These are phyloP conservation scores for Trichophaea hybrida DNA, from an alignment of 2,329 filamentous ascomycete species.

Conservation along the genomic window DNA sequence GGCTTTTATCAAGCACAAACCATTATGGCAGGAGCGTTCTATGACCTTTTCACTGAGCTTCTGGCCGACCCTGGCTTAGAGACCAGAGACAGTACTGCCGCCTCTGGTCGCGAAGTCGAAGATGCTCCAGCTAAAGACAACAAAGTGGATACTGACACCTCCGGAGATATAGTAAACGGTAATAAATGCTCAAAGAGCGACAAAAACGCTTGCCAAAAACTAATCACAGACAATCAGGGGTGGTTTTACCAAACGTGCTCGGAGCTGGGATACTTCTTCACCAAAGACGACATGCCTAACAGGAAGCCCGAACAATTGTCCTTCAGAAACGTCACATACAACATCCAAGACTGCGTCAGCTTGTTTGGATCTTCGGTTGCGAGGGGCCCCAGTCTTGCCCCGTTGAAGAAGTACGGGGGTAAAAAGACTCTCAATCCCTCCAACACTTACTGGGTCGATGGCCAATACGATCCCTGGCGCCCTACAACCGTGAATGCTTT, in stretches of 20 bases:
- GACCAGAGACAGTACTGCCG: too few relatives aligned
- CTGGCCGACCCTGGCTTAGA: too few relatives aligned
- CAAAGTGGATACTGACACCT: not conserved
- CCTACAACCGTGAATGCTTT: conserved; percentile 30
- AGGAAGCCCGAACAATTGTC: not conserved
- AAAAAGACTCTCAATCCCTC: conserved; percentile 32
- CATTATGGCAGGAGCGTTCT: not conserved
- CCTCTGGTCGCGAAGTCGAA: too few relatives aligned
- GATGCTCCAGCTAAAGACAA: not conserved
- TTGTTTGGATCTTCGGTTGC: conserved; percentile 31
- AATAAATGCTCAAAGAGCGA: not conserved
- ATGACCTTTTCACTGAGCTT: too few relatives aligned
- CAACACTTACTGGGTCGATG: conserved; percentile 33
- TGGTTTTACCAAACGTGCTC: conserved; percentile 30
- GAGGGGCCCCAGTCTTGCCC: conserved; percentile 30
- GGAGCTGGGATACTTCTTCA: conserved; percentile 23
- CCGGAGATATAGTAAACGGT: not conserved
- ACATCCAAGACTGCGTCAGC: conserved; percentile 31
- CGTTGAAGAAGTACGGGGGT: conserved; percentile 30
- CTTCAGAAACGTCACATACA: conserved; percentile 11
- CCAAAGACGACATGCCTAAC: not conserved
- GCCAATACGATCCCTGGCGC: conserved; percentile 35
- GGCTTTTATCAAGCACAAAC: not conserved
- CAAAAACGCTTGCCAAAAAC: not conserved
- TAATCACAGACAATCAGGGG: conserved; percentile 6